phyloP scores from a whole-genome alignment of 2,329 filamentous ascomycete genomes.

The Nakataea oryzae region DNA sequence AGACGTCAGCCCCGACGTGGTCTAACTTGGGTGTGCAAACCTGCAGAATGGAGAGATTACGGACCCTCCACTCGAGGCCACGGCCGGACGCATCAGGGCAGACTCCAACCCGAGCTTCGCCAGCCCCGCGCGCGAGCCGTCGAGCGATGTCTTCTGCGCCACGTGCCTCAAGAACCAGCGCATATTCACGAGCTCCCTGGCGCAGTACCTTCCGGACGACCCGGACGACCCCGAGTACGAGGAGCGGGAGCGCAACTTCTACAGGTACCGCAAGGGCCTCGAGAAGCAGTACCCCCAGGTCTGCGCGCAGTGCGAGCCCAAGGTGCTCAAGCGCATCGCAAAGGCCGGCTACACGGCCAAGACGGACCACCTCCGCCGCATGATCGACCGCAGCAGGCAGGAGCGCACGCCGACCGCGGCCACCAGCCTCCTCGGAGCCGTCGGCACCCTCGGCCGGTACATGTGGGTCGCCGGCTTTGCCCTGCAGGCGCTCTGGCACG shows the following conservation, averaged over 20 bases:
- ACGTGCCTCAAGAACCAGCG: slow-evolving; percentile 85
- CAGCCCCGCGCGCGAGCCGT: neutral
- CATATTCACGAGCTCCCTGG: slow-evolving; percentile 63
- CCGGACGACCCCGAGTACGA: slow-evolving; percentile 56
- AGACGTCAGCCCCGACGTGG: neutral
- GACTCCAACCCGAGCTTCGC: neutral
- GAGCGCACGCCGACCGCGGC: slow-evolving; percentile 26
- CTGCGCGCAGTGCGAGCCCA: slow-evolving; percentile 69
- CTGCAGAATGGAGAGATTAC: slow-evolving; percentile 74
- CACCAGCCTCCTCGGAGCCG: slow-evolving; percentile 18
- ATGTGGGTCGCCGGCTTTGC: slow-evolving; percentile 37
- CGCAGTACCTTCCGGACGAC: slow-evolving; percentile 65
- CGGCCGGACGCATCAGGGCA: slow-evolving; percentile 19
- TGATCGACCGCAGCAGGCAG: slow-evolving; percentile 55
- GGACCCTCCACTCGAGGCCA: slow-evolving; percentile 63
- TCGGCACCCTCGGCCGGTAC: slow-evolving; percentile 30
- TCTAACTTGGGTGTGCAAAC: neutral
- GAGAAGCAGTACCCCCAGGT: slow-evolving; percentile 84
- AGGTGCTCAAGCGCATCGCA: slow-evolving; percentile 58
- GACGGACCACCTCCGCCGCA: slow-evolving; percentile 66
- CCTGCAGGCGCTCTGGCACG: slow-evolving; percentile 41
- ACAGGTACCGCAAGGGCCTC: slow-evolving; percentile 58
- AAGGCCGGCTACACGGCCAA: slow-evolving; percentile 71
- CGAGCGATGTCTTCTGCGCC: slow-evolving; percentile 49
- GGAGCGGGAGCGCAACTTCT: slow-evolving; percentile 57